Evolutionary conservation across 495 filamentous ascomycete species (phyloP).

Genomic region (Opeltia flavorubescens): DNA sequence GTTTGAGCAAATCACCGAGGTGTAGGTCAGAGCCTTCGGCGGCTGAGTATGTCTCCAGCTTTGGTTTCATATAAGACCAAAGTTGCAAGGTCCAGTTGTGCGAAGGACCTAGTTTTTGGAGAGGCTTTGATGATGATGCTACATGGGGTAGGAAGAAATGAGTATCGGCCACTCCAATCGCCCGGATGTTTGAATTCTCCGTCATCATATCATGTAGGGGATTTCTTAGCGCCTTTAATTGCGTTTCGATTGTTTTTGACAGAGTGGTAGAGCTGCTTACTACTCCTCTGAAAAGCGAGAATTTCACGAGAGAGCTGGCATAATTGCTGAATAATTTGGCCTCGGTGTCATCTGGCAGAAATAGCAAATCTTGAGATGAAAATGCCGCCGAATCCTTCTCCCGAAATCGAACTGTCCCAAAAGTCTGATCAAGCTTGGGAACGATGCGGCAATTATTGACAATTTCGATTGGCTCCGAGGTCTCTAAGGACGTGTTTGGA

Average conservation of each 20-base stretch:
- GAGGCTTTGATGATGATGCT: not conserved
- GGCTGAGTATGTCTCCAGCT: not conserved
- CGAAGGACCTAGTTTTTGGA: not conserved
- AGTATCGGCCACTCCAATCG: slow-evolving; percentile 8
- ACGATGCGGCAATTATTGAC: slow-evolving; percentile 19
- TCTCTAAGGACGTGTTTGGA: not conserved
- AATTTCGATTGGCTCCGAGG: not conserved
- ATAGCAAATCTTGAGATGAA: not conserved
- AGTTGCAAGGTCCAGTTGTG: slow-evolving; percentile 15
- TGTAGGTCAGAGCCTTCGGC: not conserved
- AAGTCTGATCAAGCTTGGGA: slow-evolving; percentile 16
- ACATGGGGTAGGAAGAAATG: slow-evolving; percentile 1
- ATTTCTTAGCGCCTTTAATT: not conserved
- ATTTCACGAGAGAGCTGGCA: slow-evolving; percentile 7
- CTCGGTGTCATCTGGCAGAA: slow-evolving; percentile 12
- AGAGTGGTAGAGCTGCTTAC: not conserved
- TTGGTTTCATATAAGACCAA: slow-evolving; percentile 16
- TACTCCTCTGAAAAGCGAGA: not conserved
- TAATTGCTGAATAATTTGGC: slow-evolving; percentile 16
- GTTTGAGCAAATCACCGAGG: slow-evolving; percentile 1
- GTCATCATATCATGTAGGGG: not conserved
- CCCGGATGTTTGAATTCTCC: not conserved
- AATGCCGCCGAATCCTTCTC: not conserved
- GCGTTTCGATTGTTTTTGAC: not conserved
- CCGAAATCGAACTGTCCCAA: slow-evolving; percentile 13